Base-by-base conservation (phyloP, 2,329 filamentous ascomycete species). In the Colletotrichum australisinense region DNA sequence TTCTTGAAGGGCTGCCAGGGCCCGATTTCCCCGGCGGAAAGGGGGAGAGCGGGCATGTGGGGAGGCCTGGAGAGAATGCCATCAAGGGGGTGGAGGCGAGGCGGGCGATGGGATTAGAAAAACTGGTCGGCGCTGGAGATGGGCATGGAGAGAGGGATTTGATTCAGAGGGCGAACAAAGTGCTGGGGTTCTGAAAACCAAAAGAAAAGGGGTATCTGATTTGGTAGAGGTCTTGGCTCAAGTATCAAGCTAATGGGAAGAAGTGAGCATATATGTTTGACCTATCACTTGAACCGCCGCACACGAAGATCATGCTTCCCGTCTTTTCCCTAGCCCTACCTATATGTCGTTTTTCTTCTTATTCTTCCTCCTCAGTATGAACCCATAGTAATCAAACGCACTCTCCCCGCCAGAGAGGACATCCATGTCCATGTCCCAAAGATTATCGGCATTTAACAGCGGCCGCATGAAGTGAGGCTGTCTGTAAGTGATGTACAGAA, bases 11-110 rank as follows among this genome's bases (percentile, higher is more conserved):
- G 5, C 89, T 87, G 0, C 92, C 92, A 0, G 89, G 88, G 0
- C 92, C 91, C 35, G 93, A 95, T 77, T 94, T 94, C 79, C 92
- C 92, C 0, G 92, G 92, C 1, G 93, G 93, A 0, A 84, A 88
- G 63, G 94, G 94, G 5, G 93, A 95, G 81, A 83, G 85, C 19
- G 81, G 82, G 24, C 89, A 91, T 74, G 77, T 87, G 38, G 86
- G 82, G 14, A 81, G 89, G 24, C 85, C 87, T 1, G 84, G 83
- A 1, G 82, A 87, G 30, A 80, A 80, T 35, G 75, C 74, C 16
- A 80, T 82, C 72, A 76, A 80, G 3, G 77, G 79, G 26, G 72
- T 72, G 0, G 77, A 79, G 5, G 87, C 85, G 2, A 75, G 83
- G 53, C 82, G 81, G 70, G 83, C 87, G 0, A 84, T 88, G 78